phyloP scores from a whole-genome alignment of 805 yeast genomes.

The Schwanniomyces polymorphus region DNA sequence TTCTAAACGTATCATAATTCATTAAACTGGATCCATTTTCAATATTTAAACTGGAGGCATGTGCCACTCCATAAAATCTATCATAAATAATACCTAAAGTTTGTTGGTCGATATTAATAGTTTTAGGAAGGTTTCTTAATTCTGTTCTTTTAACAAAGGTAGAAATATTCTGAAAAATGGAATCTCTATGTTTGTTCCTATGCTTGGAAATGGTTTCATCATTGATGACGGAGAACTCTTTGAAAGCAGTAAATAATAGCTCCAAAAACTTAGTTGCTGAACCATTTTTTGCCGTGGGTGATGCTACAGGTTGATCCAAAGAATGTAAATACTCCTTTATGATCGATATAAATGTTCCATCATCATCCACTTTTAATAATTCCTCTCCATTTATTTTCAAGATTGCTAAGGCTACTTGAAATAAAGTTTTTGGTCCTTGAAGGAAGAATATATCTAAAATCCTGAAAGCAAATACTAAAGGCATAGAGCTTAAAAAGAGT shows the following conservation, averaged over 20 bases:
- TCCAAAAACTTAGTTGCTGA: slow-evolving; percentile 85
- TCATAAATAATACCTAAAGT: slow-evolving; percentile 78
- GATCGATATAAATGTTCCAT: slow-evolving; percentile 85
- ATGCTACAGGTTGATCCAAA: slow-evolving; percentile 77
- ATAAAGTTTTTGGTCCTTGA: slow-evolving; percentile 85
- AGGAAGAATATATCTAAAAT: slow-evolving; percentile 86
- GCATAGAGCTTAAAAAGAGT: slow-evolving; percentile 88
- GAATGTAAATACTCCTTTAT: slow-evolving; percentile 79
- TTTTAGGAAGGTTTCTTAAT: slow-evolving; percentile 78
- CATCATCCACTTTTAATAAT: slow-evolving; percentile 78
- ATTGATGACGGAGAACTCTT: slow-evolving; percentile 79
- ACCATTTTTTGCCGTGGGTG: slow-evolving; percentile 63
- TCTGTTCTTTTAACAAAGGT: slow-evolving; percentile 90
- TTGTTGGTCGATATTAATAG: slow-evolving; percentile 55
- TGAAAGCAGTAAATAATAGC: slow-evolving; percentile 85
- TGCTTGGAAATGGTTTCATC: slow-evolving; percentile 71
- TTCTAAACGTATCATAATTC: slow-evolving; percentile 69
- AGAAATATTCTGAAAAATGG: slow-evolving; percentile 83
- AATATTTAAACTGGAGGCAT: slow-evolving; percentile 55
- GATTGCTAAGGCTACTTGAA: slow-evolving; percentile 93
- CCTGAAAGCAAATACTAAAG: slow-evolving; percentile 87
- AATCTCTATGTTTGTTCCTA: slow-evolving; percentile 68
- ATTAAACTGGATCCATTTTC: slow-evolving; percentile 61
- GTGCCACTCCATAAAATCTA: slow-evolving; percentile 74
- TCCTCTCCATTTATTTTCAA: slow-evolving; percentile 85